Evolutionary conservation across 306 rosid genomes (phyloP).

Genomic region (Dalbergia oliveri): DNA sequence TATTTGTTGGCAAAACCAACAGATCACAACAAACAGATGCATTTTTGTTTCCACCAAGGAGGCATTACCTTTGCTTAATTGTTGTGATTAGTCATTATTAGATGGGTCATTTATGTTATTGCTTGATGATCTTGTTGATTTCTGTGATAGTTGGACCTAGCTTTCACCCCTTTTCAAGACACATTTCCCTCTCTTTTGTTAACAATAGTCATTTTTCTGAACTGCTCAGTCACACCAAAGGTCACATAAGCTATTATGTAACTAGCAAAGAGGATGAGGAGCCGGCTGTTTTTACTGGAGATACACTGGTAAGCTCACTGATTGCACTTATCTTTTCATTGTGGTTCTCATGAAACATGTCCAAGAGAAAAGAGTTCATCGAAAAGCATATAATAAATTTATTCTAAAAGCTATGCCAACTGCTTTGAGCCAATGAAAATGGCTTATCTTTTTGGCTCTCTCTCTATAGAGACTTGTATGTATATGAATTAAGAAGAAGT

Average conservation of each 20-base stretch:
- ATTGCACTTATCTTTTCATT: conserved; percentile 7
- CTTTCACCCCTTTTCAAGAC: conserved; percentile 12
- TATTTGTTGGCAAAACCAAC: conserved; percentile 11
- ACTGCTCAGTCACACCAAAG: conserved; percentile 84
- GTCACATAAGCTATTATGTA: conserved; percentile 89
- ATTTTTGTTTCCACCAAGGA: neutral
- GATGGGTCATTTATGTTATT: conserved; percentile 16
- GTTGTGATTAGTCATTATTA: conserved; percentile 11
- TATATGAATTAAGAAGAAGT: conserved; percentile 24
- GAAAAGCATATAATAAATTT: conserved; percentile 30
- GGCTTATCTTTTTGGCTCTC: neutral
- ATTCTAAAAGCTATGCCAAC: conserved; percentile 2
- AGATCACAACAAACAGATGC: neutral
- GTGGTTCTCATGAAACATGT: conserved; percentile 22
- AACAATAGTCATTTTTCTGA: conserved; percentile 41
- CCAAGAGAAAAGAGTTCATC: conserved; percentile 1
- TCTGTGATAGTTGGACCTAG: conserved; percentile 15
- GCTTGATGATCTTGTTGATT: neutral
- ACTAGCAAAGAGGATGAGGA: conserved; percentile 74
- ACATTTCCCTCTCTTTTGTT: conserved; percentile 26
- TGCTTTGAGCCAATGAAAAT: neutral
- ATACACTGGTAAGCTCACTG: conserved; percentile 76
- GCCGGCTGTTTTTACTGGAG: conserved; percentile 94
- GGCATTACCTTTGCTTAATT: neutral
- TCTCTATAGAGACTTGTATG: neutral